phyloP scores from a whole-genome alignment of 1,139 yeast genomes.

The Magnusiomyces starmeri region DNA sequence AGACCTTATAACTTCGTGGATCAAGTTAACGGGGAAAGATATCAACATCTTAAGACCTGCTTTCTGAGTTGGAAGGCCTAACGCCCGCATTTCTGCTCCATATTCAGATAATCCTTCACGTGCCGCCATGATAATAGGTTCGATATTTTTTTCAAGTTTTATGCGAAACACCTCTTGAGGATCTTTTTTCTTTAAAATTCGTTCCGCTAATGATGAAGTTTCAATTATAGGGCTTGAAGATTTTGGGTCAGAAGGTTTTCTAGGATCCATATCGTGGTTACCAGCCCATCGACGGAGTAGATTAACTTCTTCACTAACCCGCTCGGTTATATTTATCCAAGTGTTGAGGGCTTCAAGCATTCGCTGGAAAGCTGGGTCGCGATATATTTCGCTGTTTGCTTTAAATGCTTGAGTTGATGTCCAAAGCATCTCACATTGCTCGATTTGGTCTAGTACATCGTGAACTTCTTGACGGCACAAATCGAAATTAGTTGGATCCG shows the following conservation, averaged over 20 bases:
- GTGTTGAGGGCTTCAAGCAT: slow-evolving; percentile 74
- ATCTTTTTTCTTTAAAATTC: slow-evolving; percentile 74
- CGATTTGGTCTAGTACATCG: slow-evolving; percentile 52
- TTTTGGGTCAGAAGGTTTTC: slow-evolving; percentile 30
- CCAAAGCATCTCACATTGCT: slow-evolving; percentile 72
- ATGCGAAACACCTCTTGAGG: slow-evolving; percentile 55
- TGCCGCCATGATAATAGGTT: slow-evolving; percentile 73
- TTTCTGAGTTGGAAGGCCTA: slow-evolving; percentile 71
- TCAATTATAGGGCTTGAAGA: slow-evolving; percentile 23
- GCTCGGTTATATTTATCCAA: slow-evolving; percentile 72
- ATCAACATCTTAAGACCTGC: slow-evolving; percentile 62
- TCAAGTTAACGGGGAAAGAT: slow-evolving; percentile 69
- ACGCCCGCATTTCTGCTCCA: slow-evolving; percentile 53
- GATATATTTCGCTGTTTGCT: slow-evolving; percentile 66
- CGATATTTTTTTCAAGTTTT: slow-evolving; percentile 51
- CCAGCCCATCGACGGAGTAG: slow-evolving; percentile 69
- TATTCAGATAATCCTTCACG: slow-evolving; percentile 62
- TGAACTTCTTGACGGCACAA: slow-evolving; percentile 43
- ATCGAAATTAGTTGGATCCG: slow-evolving; percentile 27
- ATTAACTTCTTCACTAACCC: slow-evolving; percentile 53
- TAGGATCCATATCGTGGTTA: slow-evolving; percentile 62
- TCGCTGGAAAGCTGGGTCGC: slow-evolving; percentile 54
- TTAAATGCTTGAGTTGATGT: slow-evolving; percentile 72
- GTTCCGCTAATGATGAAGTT: slow-evolving; percentile 54
- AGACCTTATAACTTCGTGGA: slow-evolving; percentile 71